Evolutionary conservation across 2,329 filamentous ascomycete species (phyloP), one percentile per base, ranked within the genome.

Genomic region (Xylariaceae sp.): DNA sequence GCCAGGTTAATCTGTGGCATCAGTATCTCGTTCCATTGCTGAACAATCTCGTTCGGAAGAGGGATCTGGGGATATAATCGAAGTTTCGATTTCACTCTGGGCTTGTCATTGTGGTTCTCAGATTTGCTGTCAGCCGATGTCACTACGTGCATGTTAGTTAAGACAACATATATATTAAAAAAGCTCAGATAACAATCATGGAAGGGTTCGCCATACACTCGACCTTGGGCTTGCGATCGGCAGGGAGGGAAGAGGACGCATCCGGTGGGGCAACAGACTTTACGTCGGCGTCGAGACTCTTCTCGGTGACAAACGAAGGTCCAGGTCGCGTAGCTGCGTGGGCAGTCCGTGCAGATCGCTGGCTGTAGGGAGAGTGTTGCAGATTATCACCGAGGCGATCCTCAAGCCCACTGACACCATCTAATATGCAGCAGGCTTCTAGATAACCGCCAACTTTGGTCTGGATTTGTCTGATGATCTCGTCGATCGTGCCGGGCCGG

Each of bases 1-100:
- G 85, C 76, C 13, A 77, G 70, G 56, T 87, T 85, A 44, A 90
- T 76, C 44, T 85, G 80, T 2, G 82, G 81, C 67, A 87, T 85
- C 40, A 88, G 63, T 3, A 73, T 72, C 2, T 68, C 70, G 51
- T 88, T 83, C 85, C 85, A 90, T 46, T 80, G 74, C 24, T 85
- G 78, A 2, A 88, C 66, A 2, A 79, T 69, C 9, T 80, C 76
- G 3, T 76, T 70, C 0, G 78, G 65, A 1, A 82, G 63, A 0
- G 71, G 62, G 0, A 79, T 70, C 36, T 80, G 73, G 1, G 77
- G 76, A 46, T 79, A 83, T 3, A 81, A 66, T 24, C 75, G 72
- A 34, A 73, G 62, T 43, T 77, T 24, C 21, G 21, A 24, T 11
- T 24, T 24, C 21, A 7, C 21, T 24, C 11, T 24, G 21, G 54